Conservation (phyloP, 2,329 filamentous ascomycete genomes). For the Dothistroma pini region DNA sequence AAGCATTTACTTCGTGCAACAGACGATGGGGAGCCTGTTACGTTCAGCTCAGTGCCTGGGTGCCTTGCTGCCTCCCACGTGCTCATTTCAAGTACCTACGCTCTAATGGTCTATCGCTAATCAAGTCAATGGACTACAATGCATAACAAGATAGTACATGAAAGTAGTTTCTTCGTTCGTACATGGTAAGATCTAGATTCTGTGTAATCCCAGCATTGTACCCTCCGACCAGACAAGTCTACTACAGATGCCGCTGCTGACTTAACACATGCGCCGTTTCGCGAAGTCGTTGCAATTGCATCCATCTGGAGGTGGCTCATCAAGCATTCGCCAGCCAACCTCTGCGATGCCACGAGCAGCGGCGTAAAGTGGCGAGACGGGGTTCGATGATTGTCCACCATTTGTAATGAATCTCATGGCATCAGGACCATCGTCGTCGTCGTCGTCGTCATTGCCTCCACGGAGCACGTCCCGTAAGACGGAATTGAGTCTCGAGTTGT, state of each 20-base stretch:
- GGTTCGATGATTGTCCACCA: not conserved
- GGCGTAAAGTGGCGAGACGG: conserved; percentile 1
- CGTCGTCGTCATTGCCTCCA: not conserved
- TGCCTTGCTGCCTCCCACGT: no score
- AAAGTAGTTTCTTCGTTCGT: not conserved
- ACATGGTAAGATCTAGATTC: not conserved
- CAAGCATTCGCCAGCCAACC: not conserved
- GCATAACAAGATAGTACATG: not conserved
- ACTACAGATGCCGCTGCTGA: not conserved
- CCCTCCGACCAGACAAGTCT: not conserved
- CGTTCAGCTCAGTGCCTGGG: no score
- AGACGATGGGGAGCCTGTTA: no score
- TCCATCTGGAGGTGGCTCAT: conserved; percentile 5
- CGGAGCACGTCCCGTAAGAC: conserved; percentile 5
- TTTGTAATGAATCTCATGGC: not conserved
- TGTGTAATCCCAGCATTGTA: not conserved
- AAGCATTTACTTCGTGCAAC: no score
- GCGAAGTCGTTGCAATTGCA: conserved; percentile 8
- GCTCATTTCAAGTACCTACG: no score
- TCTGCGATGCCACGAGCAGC: conserved; percentile 1
- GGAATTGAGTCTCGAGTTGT: conserved; percentile 1
- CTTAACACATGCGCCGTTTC: conserved; percentile 3
- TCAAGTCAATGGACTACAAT: not conserved
- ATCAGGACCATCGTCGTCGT: not conserved
- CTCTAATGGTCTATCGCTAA: no score